These are phyloP conservation scores for Fusarium decemcellulare DNA, from an alignment of 2,329 filamentous ascomycete genomes.

Conservation along the genomic window DNA sequence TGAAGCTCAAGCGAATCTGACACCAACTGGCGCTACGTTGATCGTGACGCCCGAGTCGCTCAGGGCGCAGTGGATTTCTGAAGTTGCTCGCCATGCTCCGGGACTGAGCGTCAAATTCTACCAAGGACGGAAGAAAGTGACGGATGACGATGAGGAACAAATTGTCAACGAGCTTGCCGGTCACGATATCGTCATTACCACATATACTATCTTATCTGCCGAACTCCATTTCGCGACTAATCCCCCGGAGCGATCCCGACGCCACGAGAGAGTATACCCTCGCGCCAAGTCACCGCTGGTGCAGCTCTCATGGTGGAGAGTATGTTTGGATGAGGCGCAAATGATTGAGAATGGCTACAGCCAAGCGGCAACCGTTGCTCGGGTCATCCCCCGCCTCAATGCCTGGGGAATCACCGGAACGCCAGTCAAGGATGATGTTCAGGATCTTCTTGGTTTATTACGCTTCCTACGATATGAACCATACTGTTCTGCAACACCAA, in stretches of 20 bases:
- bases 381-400: conserved; percentile 84
- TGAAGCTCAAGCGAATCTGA: conserved; percentile 56
- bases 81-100: conserved; percentile 72
- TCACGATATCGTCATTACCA: conserved; percentile 74
- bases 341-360: conserved; percentile 94
- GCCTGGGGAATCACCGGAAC: conserved; percentile 94
- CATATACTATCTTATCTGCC: conserved; percentile 78
- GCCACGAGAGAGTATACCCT: conserved; percentile 76
- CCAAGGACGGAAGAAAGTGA: conserved; percentile 60
- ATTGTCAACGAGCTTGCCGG: conserved; percentile 61
- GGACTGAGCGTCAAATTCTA: conserved; percentile 70
- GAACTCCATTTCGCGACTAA: conserved; percentile 85
- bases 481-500: conserved; percentile 73
- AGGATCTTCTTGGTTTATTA: conserved; percentile 84
- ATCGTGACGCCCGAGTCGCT: conserved; percentile 73
- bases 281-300: conserved; percentile 82
- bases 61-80: conserved; percentile 72
- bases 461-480: conserved; percentile 86
- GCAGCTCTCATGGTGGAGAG: conserved; percentile 88
- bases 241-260: conserved; percentile 76
- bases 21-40: conserved; percentile 68
- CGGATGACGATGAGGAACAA: conserved; percentile 53
- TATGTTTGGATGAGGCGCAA: conserved; percentile 85
- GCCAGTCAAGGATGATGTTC: conserved; percentile 83
- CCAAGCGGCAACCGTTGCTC: conserved; percentile 85